Conservation (phyloP, 805 yeast species). For the Starmerella apicola region DNA sequence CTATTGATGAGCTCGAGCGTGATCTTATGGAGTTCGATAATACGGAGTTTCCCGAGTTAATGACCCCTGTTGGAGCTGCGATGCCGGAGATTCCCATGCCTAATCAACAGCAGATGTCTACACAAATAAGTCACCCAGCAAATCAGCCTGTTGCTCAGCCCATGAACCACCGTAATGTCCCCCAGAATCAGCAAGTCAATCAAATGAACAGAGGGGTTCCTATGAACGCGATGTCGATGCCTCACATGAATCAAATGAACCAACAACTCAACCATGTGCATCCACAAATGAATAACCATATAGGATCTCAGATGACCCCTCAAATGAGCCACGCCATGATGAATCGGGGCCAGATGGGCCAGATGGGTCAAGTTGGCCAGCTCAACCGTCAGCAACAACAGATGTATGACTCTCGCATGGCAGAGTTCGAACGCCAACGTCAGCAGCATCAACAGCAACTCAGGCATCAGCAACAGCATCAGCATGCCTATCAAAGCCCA, state of each 20-base stretch:
- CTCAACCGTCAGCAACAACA: not conserved
- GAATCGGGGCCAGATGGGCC: not conserved
- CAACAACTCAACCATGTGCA: not conserved
- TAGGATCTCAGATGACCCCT: not conserved
- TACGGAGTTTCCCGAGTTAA: not conserved
- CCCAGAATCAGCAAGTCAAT: no score
- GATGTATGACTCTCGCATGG: not conserved
- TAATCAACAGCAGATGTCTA: not conserved
- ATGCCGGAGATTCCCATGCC: not conserved
- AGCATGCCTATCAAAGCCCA: not conserved
- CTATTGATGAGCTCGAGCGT: conserved; percentile 19
- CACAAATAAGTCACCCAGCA: no score
- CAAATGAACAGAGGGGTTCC: no score
- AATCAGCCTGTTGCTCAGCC: no score
- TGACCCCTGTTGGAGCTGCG: not conserved
- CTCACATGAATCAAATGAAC: not conserved
- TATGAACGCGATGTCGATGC: not conserved
- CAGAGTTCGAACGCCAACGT: not conserved
- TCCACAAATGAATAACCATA: not conserved
- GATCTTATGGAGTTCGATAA: conserved; percentile 14
- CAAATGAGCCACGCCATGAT: not conserved
- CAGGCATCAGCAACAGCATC: not conserved
- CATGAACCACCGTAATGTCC: no score
- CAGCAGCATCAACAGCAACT: not conserved
- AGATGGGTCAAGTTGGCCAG: not conserved